Base-by-base conservation (phyloP, 73 alveolate species). In the Tetrahymena borealis region DNA sequence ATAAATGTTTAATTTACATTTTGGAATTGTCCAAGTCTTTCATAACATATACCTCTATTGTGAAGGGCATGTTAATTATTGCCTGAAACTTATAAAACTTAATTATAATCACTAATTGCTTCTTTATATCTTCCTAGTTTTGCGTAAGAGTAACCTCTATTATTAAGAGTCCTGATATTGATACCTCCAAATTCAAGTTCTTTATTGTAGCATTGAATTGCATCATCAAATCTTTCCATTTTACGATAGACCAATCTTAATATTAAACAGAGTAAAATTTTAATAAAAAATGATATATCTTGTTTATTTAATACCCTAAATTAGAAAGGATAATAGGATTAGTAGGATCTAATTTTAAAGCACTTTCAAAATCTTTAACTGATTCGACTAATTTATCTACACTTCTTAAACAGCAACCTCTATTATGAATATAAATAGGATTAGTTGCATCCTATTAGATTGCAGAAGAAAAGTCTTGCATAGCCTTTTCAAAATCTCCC, bases 401-500 rank as follows among this genome's bases (percentile, higher is more conserved):
- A 94, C 98, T 98, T 91, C 99, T 96, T 94, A 93, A 97, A 77
- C 99, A 98, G 91, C 99, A 98, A 15, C 99, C 99, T 90, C 99
- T 96, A 78, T 98, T 98, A 94, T 98, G 99, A 99, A 99, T 97
- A 95, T 98, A 98, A 32, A 98, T 99, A 18, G 99, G 97, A 92
- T 98, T 98, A 91, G 94, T 33, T 7, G 96, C 96, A 40, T 98
- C 99, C 33, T 98, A 94, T 79, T 97, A 98, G 32, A 98, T 97
- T 77, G 99, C 97, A 92, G 96, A 94, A 33, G 99, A 85, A 92
- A 98, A 98, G 93, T 98, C 99, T 78, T 95, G 94, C 38, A 98
- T 96, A 4, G 99, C 99, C 43, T 98, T 99, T 42, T 98, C 99
- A 94, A 95, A 98, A 40, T 98, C 98, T 11, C 96, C 97, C 94